These are phyloP conservation scores for Lecanicillium sp. DNA, from an alignment of 2,329 filamentous ascomycete genomes.

Conservation along the genomic window DNA sequence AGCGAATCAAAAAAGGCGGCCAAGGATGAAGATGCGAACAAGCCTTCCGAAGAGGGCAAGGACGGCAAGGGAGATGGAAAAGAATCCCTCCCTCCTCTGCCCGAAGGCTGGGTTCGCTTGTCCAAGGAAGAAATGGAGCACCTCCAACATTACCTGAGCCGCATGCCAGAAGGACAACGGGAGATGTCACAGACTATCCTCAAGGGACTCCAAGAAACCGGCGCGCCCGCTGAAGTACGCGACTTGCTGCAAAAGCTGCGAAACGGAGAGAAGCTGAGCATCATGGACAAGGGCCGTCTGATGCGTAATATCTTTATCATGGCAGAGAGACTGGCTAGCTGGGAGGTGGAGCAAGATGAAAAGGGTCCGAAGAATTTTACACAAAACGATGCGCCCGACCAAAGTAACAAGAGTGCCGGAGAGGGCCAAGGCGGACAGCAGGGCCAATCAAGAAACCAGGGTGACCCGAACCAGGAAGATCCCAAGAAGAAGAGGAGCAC, in stretches of 20 bases:
- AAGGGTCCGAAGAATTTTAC: conserved; percentile 15
- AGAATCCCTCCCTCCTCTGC: conserved; percentile 23
- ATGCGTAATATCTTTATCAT: conserved; percentile 28
- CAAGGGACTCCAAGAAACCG: conserved; percentile 55
- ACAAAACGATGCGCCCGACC: conserved; percentile 17
- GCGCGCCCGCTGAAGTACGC: conserved; percentile 60
- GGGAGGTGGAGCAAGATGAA: conserved; percentile 14
- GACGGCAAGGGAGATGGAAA: conserved; percentile 17
- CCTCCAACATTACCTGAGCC: conserved; percentile 51
- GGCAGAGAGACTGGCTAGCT: conserved; percentile 25
- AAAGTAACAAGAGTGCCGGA: conserved; percentile 14
- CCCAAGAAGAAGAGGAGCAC: conserved; percentile 21
- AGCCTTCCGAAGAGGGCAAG: conserved; percentile 13
- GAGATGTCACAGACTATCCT: conserved; percentile 51
- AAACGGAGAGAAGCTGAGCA: conserved; percentile 42
- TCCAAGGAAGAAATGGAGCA: conserved; percentile 38
- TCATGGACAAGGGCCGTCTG: conserved; percentile 27
- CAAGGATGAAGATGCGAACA: conserved; percentile 11
- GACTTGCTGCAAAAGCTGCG: conserved; percentile 46
- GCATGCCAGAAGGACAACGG: conserved; percentile 54
- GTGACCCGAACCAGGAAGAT: conserved; percentile 16
- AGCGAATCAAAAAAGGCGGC: conserved; percentile 8
- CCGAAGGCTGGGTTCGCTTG: conserved; percentile 39
- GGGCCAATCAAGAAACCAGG: conserved; percentile 8
- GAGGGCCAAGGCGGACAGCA: not conserved